Evolutionary conservation across 108 stramenopile species (phyloP).

Genomic region (Pseudonitzschia pungens): DNA sequence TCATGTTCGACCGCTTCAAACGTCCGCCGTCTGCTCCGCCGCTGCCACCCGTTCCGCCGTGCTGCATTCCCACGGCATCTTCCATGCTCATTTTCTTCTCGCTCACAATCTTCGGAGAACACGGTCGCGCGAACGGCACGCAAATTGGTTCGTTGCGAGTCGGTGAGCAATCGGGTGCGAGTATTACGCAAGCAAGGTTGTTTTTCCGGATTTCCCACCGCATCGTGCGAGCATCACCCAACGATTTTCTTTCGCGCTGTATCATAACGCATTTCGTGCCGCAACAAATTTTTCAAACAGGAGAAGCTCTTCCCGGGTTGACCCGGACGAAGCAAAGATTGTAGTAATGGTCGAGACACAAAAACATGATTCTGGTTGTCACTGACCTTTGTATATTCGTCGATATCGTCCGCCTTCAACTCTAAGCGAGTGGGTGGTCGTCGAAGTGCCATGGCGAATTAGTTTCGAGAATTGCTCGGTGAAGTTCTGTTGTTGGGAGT

Average conservation of each 20-base stretch:
- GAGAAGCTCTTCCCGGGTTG: not conserved
- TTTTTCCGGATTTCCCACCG: too few species aligned
- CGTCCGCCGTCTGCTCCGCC: conserved; percentile 1
- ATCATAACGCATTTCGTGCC: not conserved
- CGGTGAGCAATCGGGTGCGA: not conserved
- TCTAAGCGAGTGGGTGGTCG: conserved; percentile 85
- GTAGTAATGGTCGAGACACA: not conserved
- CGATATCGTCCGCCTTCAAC: conserved; percentile 83
- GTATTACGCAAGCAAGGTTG: not conserved
- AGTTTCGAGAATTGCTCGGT: too few species aligned
- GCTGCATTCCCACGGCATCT: conserved; percentile 13
- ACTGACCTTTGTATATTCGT: conserved; percentile 80
- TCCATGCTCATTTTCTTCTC: conserved; percentile 33
- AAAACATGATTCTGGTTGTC: not conserved
- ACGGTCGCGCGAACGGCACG: not conserved
- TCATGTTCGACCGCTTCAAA: conserved; percentile 9
- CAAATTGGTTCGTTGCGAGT: not conserved
- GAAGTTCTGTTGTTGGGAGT: too few species aligned
- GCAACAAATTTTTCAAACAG: not conserved
- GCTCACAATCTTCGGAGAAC: conserved; percentile 15
- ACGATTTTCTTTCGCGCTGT: not conserved
- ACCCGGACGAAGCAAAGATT: not conserved
- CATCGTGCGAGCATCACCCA: not conserved
- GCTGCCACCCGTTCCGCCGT: not conserved
- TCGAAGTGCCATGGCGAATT: conserved; percentile 65